Percentiles rank a stretch among this genome's conserved stretches.
These are phyloP conservation scores for Cyamopsis tetragonoloba DNA, from an alignment of 306 rosid genomes.

Conservation along the genomic window DNA sequence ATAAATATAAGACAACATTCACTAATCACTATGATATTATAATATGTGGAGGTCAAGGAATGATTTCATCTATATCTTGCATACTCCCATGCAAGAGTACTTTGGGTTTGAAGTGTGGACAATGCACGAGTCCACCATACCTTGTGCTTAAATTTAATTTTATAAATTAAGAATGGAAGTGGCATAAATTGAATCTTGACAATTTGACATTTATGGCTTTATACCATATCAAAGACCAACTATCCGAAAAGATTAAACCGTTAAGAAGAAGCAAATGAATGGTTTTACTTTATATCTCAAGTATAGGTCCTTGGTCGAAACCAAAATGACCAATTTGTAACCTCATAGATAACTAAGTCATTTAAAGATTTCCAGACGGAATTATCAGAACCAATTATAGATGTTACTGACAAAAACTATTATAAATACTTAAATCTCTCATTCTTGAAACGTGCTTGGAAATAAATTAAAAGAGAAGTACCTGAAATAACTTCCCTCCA, in stretches of 20 bases:
- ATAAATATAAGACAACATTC: not conserved
- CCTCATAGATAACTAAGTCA: not conserved
- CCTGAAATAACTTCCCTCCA: conserved; percentile 88
- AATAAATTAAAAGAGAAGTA: conserved; percentile 23
- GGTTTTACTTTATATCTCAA: conserved; percentile 6
- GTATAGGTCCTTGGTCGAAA: not conserved
- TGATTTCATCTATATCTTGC: not conserved
- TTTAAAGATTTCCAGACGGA: not conserved
- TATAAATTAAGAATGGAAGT: not conserved
- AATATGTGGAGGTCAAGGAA: not conserved
- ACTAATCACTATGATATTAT: no score
- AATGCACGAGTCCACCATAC: not conserved
- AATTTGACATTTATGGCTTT: not conserved
- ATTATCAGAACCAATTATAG: not conserved
- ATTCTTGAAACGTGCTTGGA: conserved; percentile 5
- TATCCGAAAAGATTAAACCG: not conserved
- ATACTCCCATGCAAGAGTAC: not conserved
- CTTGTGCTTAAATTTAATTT: not conserved
- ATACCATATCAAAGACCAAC: not conserved
- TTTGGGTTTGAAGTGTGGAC: not conserved
- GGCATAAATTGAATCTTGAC: not conserved
- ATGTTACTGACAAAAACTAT: not conserved
- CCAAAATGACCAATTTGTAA: not conserved
- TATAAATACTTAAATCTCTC: conserved; percentile 3
- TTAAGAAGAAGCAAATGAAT: not conserved